A percentile compares a stretch with the other conserved stretches of the same genome.
Conservation (phyloP, 139 green algal species). For the Coelastrella sp. region DNA sequence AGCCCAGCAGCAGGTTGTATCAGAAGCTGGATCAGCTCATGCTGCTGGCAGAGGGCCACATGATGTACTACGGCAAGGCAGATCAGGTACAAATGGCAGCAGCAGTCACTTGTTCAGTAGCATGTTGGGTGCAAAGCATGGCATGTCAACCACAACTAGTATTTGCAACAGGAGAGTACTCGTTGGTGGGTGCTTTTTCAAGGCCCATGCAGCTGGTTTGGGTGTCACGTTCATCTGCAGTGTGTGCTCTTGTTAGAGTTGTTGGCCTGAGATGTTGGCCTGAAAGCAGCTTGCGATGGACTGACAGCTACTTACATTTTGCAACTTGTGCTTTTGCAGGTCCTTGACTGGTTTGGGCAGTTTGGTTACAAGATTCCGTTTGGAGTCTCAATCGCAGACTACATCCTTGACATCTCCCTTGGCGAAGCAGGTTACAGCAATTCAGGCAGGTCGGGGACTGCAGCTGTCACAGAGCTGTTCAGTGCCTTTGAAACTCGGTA, state of each 20-base stretch:
- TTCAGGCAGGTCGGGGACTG: neutral
- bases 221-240: neutral
- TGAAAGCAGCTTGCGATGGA: neutral
- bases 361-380: constrained; percentile 75
- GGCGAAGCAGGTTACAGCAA: constrained; percentile 33
- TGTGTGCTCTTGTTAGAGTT: constrained; percentile 60
- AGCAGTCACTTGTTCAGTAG: no score
- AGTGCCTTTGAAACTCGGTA: constrained; percentile 2
- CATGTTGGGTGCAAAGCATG: no score
- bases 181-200: neutral
- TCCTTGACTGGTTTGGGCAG: constrained; percentile 70
- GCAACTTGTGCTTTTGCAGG: neutral
- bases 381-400: constrained; percentile 79
- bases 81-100: constrained; percentile 29
- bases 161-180: neutral
- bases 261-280: neutral
- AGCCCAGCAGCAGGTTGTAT: constrained; percentile 89
- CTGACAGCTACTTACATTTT: neutral
- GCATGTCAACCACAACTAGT: no score
- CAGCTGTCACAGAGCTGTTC: constrained; percentile 27
- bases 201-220: neutral
- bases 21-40: constrained; percentile 81
- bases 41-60: constrained; percentile 78
- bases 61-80: constrained; percentile 87
- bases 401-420: constrained; percentile 78